phyloP scores from a whole-genome alignment of 257 asterid species.

The Solanum lycopersicoides region DNA sequence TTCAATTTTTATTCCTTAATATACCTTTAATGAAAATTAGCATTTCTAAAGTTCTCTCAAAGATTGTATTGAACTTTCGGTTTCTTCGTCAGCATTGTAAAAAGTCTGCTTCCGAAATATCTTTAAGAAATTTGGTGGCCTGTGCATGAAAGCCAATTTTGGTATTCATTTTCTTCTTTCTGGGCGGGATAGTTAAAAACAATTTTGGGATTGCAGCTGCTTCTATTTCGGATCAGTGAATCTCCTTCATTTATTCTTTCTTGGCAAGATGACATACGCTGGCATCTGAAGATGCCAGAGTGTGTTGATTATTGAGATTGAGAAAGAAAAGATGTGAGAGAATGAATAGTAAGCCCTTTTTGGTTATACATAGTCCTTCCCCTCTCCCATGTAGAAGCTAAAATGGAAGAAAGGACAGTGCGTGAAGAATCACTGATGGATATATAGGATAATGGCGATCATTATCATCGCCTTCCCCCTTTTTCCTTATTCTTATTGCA shows the following conservation, averaged over 20 bases:
- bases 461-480: background rate
- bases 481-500: no score
- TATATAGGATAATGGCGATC: background rate
- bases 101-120: background rate
- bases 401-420: background rate
- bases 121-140: constrained; percentile 2
- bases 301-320: background rate
- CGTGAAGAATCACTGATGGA: background rate
- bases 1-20: background rate
- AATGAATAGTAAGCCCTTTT: background rate
- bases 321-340: background rate
- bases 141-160: background rate
- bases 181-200: background rate
- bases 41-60: background rate
- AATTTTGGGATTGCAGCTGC: background rate
- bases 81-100: background rate
- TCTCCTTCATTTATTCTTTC: background rate
- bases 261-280: background rate
- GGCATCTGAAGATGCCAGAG: background rate
- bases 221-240: background rate
- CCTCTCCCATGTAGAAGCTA: background rate
- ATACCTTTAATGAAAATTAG: background rate
- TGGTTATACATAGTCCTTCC: background rate
- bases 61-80: background rate
- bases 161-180: background rate